Conservation (phyloP, 176 grass and related monocot genomes). For the Eragrostis curvula region DNA sequence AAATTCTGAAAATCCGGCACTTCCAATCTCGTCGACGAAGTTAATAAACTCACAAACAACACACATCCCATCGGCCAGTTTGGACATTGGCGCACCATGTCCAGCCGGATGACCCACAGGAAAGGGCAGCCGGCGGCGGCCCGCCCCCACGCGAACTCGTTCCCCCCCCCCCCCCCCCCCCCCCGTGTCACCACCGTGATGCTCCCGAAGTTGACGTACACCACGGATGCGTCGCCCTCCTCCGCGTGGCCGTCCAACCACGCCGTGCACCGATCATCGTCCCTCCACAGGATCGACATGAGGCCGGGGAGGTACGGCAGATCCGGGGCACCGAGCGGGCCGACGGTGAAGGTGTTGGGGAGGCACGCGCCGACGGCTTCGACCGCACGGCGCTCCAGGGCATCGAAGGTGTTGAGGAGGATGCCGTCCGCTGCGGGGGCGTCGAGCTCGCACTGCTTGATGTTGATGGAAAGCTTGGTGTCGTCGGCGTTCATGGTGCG, state of each 20-base stretch:
- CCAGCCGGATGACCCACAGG: conserved; percentile 71
- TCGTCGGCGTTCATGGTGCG: conserved; percentile 65
- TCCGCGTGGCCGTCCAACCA: conserved; percentile 68
- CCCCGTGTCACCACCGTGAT: conserved; percentile 54
- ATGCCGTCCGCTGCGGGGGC: conserved; percentile 40
- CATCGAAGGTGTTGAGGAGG: conserved; percentile 54
- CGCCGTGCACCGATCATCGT: conserved; percentile 52
- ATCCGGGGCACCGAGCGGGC: conserved; percentile 52
- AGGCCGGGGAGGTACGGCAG: conserved; percentile 36
- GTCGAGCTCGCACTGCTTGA: conserved; percentile 56
- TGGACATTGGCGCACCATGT: conserved; percentile 59
- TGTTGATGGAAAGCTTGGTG: conserved; percentile 55
- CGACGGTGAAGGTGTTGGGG: conserved; percentile 64
- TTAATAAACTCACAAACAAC: no score
- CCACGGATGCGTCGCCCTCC: conserved; percentile 38
- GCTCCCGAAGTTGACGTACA: conserved; percentile 72
- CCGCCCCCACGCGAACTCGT: conserved; percentile 73
- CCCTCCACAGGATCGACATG: conserved; percentile 67
- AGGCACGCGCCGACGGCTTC: conserved; percentile 44
- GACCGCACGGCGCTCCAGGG: conserved; percentile 27
- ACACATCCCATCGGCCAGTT: no score
- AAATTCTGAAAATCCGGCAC: no score
- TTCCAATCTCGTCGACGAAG: no score
- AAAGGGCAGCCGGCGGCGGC: conserved; percentile 53
- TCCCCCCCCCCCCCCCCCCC: no score